Evolutionary conservation across 2,329 filamentous ascomycete species (phyloP).

Genomic region (Colletotrichum sansevieriae): DNA sequence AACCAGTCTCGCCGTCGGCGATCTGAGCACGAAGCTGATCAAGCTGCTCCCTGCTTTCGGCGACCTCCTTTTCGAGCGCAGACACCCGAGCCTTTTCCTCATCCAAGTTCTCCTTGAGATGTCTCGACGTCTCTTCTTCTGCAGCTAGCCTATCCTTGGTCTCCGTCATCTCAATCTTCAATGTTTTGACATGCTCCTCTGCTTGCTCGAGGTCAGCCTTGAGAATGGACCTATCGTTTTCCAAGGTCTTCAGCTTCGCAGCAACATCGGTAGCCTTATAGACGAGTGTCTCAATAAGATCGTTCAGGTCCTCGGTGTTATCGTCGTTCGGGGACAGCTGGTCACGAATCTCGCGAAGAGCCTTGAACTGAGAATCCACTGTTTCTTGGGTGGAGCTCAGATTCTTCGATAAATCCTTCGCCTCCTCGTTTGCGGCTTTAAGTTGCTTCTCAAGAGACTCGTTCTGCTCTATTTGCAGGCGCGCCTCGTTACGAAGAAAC

Average conservation of each 20-base stretch:
- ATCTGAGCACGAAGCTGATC: constrained; percentile 77
- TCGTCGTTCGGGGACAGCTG: constrained; percentile 68
- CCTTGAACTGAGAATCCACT: constrained; percentile 64
- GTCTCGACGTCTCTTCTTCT: constrained; percentile 64
- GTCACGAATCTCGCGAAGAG: constrained; percentile 70
- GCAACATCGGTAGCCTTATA: constrained; percentile 69
- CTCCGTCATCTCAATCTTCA: constrained; percentile 69
- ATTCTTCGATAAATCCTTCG: constrained; percentile 63
- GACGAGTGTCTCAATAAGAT: constrained; percentile 72
- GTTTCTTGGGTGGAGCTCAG: constrained; percentile 64
- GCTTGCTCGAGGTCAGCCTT: constrained; percentile 74
- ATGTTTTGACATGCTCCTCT: constrained; percentile 64
- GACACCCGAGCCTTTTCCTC: constrained; percentile 66
- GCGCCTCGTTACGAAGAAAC: constrained; percentile 71
- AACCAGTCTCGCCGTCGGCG: constrained; percentile 85
- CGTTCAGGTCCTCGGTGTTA: constrained; percentile 67
- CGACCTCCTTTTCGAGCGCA: constrained; percentile 69
- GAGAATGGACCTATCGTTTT: constrained; percentile 71
- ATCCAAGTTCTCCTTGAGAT: constrained; percentile 66
- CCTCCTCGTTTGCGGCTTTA: constrained; percentile 67
- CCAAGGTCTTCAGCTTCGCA: constrained; percentile 70
- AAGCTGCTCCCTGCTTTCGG: constrained; percentile 78
- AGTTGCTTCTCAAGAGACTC: constrained; percentile 71
- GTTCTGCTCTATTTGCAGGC: constrained; percentile 70
- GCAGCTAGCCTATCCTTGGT: constrained; percentile 65